Evolutionary conservation across 345 rosid genomes (phyloP).

Genomic region (rapeseed (Brassica napus)): DNA sequence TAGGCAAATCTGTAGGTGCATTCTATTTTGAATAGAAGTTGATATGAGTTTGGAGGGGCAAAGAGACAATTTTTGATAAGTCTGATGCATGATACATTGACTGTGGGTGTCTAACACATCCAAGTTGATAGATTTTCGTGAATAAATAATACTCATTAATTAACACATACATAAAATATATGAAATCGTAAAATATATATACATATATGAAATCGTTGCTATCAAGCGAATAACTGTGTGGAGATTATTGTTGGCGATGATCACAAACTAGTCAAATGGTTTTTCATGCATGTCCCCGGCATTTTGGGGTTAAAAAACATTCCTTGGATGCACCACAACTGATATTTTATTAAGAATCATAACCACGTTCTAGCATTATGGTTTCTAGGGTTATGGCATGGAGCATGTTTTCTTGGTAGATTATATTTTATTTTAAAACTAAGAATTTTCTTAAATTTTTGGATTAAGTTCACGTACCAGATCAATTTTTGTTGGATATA

Average conservation of each 20-base stretch:
- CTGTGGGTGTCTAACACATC: constrained; percentile 29
- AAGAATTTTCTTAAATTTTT: neutral
- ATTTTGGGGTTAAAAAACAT: constrained; percentile 40
- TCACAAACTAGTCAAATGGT: constrained; percentile 36
- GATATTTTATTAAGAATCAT: constrained; percentile 32
- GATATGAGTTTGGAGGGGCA: neutral
- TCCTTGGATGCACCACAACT: constrained; percentile 35
- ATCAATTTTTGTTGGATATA: neutral
- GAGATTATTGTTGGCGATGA: constrained; percentile 34
- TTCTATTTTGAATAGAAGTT: neutral
- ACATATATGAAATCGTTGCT: neutral
- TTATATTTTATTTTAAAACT: neutral
- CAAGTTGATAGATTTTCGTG: constrained; percentile 30
- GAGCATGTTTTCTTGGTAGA: constrained; percentile 35
- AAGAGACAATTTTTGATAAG: constrained; percentile 21
- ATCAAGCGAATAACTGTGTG: constrained; percentile 17
- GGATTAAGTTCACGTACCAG: constrained; percentile 1
- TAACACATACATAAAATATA: constrained; percentile 13
- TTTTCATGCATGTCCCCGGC: constrained; percentile 37
- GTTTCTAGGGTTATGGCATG: constrained; percentile 25
- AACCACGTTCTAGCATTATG: constrained; percentile 32
- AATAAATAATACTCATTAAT: constrained; percentile 5
- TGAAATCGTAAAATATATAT: neutral
- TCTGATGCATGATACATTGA: constrained; percentile 27
- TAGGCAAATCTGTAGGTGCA: constrained; percentile 11